Conservation (phyloP, 2,329 filamentous ascomycete species). For the Claviceps arundinis region DNA sequence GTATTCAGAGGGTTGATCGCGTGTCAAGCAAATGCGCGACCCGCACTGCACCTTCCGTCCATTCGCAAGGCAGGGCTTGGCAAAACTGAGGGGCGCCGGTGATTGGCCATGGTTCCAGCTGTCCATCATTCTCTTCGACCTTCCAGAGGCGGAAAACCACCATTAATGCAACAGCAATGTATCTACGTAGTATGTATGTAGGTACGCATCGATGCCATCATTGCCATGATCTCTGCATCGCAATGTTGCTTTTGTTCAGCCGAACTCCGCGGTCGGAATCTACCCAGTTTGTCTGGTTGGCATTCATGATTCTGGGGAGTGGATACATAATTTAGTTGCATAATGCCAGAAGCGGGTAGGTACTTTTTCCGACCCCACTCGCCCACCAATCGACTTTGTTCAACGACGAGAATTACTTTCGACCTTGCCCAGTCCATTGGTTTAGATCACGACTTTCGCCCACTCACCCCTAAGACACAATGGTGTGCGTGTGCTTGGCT, state of each 20-base stretch:
- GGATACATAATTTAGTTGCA: too few species aligned
- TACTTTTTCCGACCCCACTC: background rate
- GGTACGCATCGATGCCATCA: too few species aligned
- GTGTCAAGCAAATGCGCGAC: background rate
- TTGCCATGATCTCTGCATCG: too few species aligned
- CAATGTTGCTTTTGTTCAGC: too few species aligned
- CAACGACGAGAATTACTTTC: too few species aligned
- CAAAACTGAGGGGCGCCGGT: background rate
- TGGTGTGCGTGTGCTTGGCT: background rate
- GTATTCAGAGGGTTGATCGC: too few species aligned
- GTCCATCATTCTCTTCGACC: too few species aligned
- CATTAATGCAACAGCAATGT: too few species aligned
- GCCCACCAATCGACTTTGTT: background rate
- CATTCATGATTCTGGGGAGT: too few species aligned
- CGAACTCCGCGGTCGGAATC: too few species aligned
- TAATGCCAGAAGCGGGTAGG: background rate
- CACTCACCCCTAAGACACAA: background rate
- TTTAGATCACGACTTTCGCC: background rate
- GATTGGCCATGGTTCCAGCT: background rate
- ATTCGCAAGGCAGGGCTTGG: background rate
- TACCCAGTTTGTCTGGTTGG: too few species aligned
- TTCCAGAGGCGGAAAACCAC: background rate
- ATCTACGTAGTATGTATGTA: too few species aligned
- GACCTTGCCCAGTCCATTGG: background rate
- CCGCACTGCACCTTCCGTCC: background rate